Conservation (phyloP, 106 monocot species). For the Chionographis japonica region DNA sequence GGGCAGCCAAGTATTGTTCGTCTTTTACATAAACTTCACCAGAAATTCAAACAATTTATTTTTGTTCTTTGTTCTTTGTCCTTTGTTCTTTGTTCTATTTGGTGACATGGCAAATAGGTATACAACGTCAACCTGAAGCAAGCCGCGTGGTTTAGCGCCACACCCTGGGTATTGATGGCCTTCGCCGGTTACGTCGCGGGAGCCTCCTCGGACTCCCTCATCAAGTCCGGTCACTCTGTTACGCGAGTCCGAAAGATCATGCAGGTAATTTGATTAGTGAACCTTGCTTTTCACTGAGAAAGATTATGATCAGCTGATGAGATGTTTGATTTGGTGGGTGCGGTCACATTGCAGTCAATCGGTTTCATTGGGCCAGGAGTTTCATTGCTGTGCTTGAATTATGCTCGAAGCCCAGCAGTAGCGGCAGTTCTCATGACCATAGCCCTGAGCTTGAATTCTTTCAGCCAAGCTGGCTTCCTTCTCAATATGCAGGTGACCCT, state of each 20-base stretch:
- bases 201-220: conserved; percentile 69
- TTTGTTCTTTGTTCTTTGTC: no score
- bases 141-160: conserved; percentile 96
- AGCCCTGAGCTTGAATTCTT: conserved; percentile 88
- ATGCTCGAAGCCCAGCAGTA: conserved; percentile 44
- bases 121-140: conserved; percentile 85
- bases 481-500: conserved; percentile 73
- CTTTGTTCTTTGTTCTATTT: background rate
- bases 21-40: no score
- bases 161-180: conserved; percentile 90
- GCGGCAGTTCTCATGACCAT: conserved; percentile 70
- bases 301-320: background rate
- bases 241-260: conserved; percentile 73
- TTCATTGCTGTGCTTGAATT: conserved; percentile 69
- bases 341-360: conserved; percentile 53
- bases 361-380: conserved; percentile 83
- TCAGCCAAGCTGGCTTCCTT: conserved; percentile 94
- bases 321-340: background rate
- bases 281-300: background rate
- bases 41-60: no score
- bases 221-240: conserved; percentile 52
- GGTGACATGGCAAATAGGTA: conserved; percentile 36
- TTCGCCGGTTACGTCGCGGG: conserved; percentile 83
- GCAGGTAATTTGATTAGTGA: conserved; percentile 40
- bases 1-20: no score